phyloP scores from a whole-genome alignment of 352 stramenopile species.

The Phytophthora ramorum region DNA sequence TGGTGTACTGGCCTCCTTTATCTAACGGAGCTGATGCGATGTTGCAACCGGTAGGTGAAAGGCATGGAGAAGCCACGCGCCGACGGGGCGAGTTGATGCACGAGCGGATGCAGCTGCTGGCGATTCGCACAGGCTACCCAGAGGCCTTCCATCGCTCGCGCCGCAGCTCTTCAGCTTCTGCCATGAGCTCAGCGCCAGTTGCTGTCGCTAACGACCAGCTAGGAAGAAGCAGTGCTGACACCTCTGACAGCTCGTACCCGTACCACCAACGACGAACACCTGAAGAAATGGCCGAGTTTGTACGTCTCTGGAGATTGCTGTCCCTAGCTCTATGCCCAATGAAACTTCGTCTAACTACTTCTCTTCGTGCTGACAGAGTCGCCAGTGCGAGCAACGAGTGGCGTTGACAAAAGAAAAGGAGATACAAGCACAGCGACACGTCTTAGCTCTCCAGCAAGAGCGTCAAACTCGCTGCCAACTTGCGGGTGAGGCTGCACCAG shows the following conservation, averaged over 20 bases:
- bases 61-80: constrained; percentile 59
- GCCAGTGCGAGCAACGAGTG: constrained; percentile 61
- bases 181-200: not conserved
- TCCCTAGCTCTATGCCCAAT: not conserved
- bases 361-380: constrained; percentile 35
- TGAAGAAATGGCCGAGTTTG: constrained; percentile 41
- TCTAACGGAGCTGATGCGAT: not conserved
- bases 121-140: constrained; percentile 53
- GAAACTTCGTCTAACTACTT: not conserved
- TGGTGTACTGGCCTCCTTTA: not conserved
- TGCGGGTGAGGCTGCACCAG: constrained; percentile 39
- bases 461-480: constrained; percentile 40
- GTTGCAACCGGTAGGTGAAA: constrained; percentile 42
- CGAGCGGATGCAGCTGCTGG: constrained; percentile 54
- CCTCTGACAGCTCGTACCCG: constrained; percentile 8
- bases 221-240: not conserved
- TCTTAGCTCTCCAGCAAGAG: constrained; percentile 42
- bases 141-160: constrained; percentile 36
- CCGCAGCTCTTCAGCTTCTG: constrained; percentile 10
- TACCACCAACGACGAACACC: constrained; percentile 17
- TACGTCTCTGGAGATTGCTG: constrained; percentile 22
- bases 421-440: constrained; percentile 22
- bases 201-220: constrained; percentile 8
- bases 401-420: constrained; percentile 51
- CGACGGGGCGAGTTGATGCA: constrained; percentile 55